Conservation (phyloP, 331 rosid species). For the Phaseolus coccineus region DNA sequence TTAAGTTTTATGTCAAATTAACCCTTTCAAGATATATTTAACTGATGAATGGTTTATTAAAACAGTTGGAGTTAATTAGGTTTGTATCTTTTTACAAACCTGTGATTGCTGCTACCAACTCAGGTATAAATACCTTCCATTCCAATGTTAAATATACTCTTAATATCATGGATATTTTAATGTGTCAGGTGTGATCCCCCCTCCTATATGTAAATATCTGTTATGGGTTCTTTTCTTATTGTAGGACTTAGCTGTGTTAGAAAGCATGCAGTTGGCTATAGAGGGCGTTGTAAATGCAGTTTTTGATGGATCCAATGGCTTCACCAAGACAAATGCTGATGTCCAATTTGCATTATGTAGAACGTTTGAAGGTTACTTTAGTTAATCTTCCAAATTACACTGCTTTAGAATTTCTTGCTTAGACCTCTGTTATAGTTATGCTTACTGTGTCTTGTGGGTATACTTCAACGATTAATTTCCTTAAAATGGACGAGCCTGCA, state of each 20-base stretch:
- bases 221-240: slow-evolving; percentile 46
- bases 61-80: slow-evolving; percentile 89
- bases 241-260: slow-evolving; percentile 85
- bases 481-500: slow-evolving; percentile 86
- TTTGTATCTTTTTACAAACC: slow-evolving; percentile 87
- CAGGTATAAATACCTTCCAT: slow-evolving; percentile 65
- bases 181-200: slow-evolving; percentile 37
- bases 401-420: slow-evolving; percentile 32
- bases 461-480: slow-evolving; percentile 87
- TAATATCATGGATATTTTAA: slow-evolving; percentile 38
- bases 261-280: slow-evolving; percentile 88
- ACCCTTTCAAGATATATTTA: slow-evolving; percentile 32
- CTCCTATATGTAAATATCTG: slow-evolving; percentile 33
- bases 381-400: slow-evolving; percentile 39
- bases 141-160: slow-evolving; percentile 6
- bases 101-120: slow-evolving; percentile 66
- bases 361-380: slow-evolving; percentile 79
- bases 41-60: slow-evolving; percentile 47
- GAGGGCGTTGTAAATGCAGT: slow-evolving; percentile 78
- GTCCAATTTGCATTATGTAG: slow-evolving; percentile 69
- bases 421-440: slow-evolving; percentile 36
- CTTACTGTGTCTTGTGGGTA: slow-evolving; percentile 62
- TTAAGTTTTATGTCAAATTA: slow-evolving; percentile 12
- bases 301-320: slow-evolving; percentile 79
- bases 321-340: slow-evolving; percentile 63